Evolutionary conservation across 768 basidiomycete genomes (phyloP).

Genomic region (Termitomyces sp.): DNA sequence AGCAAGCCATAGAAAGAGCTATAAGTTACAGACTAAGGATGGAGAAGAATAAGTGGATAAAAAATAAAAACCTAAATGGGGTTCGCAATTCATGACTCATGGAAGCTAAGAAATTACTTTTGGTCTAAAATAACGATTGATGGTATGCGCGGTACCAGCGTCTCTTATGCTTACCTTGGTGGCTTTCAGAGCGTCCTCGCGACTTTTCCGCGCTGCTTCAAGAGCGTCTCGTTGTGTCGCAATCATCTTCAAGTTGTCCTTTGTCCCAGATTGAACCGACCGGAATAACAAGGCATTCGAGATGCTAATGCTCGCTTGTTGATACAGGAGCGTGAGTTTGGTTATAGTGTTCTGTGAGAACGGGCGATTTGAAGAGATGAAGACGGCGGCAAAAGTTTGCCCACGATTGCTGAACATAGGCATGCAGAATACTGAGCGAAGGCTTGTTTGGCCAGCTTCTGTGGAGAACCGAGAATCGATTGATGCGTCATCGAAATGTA

Average conservation of each 20-base stretch:
- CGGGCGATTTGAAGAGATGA: conserved; percentile 58
- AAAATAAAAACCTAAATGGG: conserved; percentile 53
- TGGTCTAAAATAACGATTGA: conserved; percentile 41
- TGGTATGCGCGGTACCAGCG: too few relatives aligned
- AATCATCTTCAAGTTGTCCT: conserved; percentile 75
- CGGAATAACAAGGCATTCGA: conserved; percentile 71
- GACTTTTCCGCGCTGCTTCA: conserved; percentile 62
- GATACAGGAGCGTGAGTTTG: conserved; percentile 58
- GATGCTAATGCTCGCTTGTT: conserved; percentile 73
- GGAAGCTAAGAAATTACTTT: conserved; percentile 71
- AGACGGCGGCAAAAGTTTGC: conserved; percentile 69
- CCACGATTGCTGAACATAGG: conserved; percentile 72
- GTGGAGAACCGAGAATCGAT: conserved; percentile 64
- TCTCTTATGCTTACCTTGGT: conserved; percentile 44
- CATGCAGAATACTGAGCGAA: conserved; percentile 61
- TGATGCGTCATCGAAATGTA: conserved; percentile 56
- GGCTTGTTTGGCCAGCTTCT: conserved; percentile 54
- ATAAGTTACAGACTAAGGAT: not conserved
- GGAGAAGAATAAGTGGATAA: not conserved
- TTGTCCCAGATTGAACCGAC: conserved; percentile 67
- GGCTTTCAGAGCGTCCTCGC: conserved; percentile 69
- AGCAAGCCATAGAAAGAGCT: conserved; percentile 75
- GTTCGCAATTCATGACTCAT: conserved; percentile 79
- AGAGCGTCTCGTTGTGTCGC: conserved; percentile 63
- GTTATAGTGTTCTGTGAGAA: conserved; percentile 58